These are phyloP conservation scores for Favolaschia claudopus DNA, from an alignment of 768 basidiomycete species.

Conservation along the genomic window DNA sequence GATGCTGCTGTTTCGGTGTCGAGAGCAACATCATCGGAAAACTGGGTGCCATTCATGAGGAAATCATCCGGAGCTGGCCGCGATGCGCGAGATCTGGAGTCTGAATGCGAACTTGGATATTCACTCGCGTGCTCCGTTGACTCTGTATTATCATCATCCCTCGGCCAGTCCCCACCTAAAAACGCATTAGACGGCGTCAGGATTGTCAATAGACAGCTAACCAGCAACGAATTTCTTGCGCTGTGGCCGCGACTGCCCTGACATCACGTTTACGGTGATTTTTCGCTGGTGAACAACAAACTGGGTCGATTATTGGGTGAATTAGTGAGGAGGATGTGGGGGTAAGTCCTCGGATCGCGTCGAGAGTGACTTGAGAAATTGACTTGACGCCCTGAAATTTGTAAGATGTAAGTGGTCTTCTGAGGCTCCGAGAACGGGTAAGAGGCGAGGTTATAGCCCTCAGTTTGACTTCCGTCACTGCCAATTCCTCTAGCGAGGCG, in stretches of 20 bases:
- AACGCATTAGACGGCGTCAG: neutral
- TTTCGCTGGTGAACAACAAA: neutral
- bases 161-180: slow-evolving; percentile 12
- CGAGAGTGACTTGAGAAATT: too few relatives aligned
- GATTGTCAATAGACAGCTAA: neutral
- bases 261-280: neutral
- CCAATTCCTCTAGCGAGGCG: too few relatives aligned
- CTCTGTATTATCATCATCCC: slow-evolving; percentile 13
- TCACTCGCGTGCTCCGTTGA: slow-evolving; percentile 13
- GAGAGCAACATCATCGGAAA: slow-evolving; percentile 22
- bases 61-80: slow-evolving; percentile 16
- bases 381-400: too few relatives aligned
- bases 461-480: too few relatives aligned
- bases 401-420: too few relatives aligned
- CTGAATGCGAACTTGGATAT: slow-evolving; percentile 17
- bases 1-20: slow-evolving; percentile 37
- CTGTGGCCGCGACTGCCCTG: slow-evolving; percentile 6
- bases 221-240: slow-evolving; percentile 18
- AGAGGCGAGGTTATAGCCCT: too few relatives aligned
- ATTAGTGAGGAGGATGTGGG: too few relatives aligned
- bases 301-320: too few relatives aligned
- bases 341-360: too few relatives aligned
- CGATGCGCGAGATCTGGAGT: slow-evolving; percentile 18
- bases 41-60: slow-evolving; percentile 26
- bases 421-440: too few relatives aligned